A percentile compares a stretch with the other conserved stretches of the same genome.
Evolutionary conservation across 1,284 basidiomycete genomes (phyloP).

Genomic region (Ceratobasidium theobromae): DNA sequence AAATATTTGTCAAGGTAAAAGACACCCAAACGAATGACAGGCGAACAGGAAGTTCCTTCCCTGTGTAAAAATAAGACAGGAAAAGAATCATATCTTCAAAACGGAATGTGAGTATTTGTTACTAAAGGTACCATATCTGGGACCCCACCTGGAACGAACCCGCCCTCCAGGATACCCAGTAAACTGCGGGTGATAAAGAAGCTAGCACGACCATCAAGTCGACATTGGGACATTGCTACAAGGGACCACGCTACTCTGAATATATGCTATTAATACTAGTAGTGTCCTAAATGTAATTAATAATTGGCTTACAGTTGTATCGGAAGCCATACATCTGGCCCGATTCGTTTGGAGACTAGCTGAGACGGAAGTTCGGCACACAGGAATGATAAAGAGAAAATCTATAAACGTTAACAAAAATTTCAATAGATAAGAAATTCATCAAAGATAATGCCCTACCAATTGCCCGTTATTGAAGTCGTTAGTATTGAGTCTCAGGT

Average conservation of each 20-base stretch:
- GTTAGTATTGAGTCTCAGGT: conserved; percentile 60
- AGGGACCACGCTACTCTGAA: conserved; percentile 45
- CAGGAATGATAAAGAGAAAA: conserved; percentile 61
- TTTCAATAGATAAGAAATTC: background rate
- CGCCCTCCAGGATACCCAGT: conserved; percentile 58
- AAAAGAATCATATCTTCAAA: conserved; percentile 60
- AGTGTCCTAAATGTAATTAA: background rate
- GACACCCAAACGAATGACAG: conserved; percentile 70
- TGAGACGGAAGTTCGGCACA: conserved; percentile 69
- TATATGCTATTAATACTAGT: conserved; percentile 30
- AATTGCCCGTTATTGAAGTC: conserved; percentile 66
- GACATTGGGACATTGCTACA: conserved; percentile 62
- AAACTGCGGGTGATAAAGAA: conserved; percentile 36
- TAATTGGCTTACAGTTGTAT: conserved; percentile 39
- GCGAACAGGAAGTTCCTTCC: conserved; percentile 55
- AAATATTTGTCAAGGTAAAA: conserved; percentile 53
- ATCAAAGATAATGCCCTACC: conserved; percentile 38
- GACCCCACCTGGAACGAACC: conserved; percentile 44
- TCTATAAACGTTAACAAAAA: conserved; percentile 47
- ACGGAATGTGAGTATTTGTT: conserved; percentile 57
- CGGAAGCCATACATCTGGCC: conserved; percentile 72
- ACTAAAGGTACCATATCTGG: conserved; percentile 43
- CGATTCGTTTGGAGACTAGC: conserved; percentile 68
- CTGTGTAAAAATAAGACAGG: conserved; percentile 66
- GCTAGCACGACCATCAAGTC: conserved; percentile 52